phyloP scores from a whole-genome alignment of 148 eudicot genomes.

The Silene latifolia region DNA sequence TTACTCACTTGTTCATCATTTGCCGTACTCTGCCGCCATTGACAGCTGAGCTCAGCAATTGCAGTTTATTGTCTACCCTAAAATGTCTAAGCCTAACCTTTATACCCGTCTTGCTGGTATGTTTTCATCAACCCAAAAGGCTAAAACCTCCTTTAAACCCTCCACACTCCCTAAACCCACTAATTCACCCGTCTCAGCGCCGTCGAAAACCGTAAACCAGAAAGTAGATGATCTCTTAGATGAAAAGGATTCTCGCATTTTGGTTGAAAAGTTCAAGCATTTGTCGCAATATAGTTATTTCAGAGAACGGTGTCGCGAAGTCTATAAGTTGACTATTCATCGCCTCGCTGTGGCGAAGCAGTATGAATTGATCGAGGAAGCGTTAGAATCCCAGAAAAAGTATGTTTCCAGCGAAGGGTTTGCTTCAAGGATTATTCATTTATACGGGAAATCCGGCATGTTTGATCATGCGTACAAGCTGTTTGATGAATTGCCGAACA shows the following conservation, averaged over 20 bases:
- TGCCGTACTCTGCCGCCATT: no score
- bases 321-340: constrained; percentile 10
- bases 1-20: no score
- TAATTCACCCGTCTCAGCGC: neutral
- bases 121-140: constrained; percentile 13
- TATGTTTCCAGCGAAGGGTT: constrained; percentile 13
- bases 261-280: constrained; percentile 18
- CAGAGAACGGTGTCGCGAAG: neutral
- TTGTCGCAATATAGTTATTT: constrained; percentile 5
- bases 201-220: neutral
- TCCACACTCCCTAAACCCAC: constrained; percentile 4
- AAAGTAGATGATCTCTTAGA: constrained; percentile 9
- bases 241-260: constrained; percentile 13
- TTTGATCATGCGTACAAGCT: constrained; percentile 33
- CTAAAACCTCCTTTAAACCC: constrained; percentile 8
- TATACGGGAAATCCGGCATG: constrained; percentile 32
- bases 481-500: constrained; percentile 41
- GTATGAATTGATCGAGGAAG: constrained; percentile 11
- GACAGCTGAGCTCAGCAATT: no score
- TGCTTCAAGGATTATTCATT: constrained; percentile 7
- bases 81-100: constrained; percentile 15
- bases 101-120: constrained; percentile 5
- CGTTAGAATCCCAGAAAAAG: constrained; percentile 22
- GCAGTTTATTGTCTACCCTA: no score
- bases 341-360: constrained; percentile 18